These are phyloP conservation scores for Colletotrichum tropicicola DNA, from an alignment of 2,329 filamentous ascomycete species.

Conservation along the genomic window DNA sequence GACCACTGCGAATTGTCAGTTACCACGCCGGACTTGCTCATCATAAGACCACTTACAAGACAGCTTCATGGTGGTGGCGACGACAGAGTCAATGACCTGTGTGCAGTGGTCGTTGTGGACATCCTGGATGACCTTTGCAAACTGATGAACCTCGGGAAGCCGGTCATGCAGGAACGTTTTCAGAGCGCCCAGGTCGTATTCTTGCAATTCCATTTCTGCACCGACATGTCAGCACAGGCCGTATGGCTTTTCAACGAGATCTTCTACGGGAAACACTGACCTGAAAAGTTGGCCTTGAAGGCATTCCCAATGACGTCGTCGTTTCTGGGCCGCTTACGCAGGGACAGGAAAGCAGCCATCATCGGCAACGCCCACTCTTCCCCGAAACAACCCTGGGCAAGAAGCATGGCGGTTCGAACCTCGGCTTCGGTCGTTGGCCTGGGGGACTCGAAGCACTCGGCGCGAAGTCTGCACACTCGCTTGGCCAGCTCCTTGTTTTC, in stretches of 20 bases:
- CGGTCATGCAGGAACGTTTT: background rate
- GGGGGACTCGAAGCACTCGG: background rate
- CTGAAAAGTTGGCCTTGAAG: slow-evolving; percentile 8
- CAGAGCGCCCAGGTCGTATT: background rate
- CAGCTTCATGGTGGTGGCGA: background rate
- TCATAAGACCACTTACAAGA: background rate
- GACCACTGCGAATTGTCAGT: background rate
- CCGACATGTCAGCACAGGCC: background rate
- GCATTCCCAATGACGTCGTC: background rate
- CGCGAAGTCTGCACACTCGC: background rate
- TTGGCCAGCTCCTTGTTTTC: slow-evolving; percentile 1
- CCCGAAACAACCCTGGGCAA: slow-evolving; percentile 1
- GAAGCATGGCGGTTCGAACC: background rate
- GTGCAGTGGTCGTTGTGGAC: background rate
- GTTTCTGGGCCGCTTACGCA: background rate
- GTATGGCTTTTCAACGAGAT: too few relatives aligned
- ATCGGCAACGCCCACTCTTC: background rate
- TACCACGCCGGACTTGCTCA: too few relatives aligned
- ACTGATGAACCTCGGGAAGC: background rate
- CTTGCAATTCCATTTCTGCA: background rate
- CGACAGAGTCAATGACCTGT: background rate
- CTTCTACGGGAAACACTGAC: background rate
- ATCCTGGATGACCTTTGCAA: background rate
- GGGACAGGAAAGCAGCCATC: background rate
- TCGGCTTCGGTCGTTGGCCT: background rate